phyloP scores from a whole-genome alignment of 768 basidiomycete species.

The Leucogyrophana mollusca region DNA sequence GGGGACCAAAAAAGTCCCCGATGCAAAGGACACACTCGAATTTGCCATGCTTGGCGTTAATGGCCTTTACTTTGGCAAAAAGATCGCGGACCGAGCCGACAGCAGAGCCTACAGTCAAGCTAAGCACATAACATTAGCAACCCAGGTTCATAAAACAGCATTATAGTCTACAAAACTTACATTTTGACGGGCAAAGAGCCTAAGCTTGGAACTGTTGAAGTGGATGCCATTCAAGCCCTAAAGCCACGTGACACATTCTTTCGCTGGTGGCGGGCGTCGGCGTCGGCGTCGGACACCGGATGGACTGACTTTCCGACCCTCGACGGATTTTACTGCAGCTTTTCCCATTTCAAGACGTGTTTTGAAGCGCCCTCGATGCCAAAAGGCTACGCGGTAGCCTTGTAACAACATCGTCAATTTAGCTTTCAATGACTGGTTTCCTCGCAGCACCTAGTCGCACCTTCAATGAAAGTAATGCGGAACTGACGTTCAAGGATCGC shows the following conservation, averaged over 20 bases:
- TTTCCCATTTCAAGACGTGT: too few species aligned
- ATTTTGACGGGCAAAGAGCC: constrained; percentile 25
- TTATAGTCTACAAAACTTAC: constrained; percentile 15
- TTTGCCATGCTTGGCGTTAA: constrained; percentile 90
- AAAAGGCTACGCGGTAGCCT: too few species aligned
- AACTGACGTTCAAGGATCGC: too few species aligned
- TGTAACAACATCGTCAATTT: too few species aligned
- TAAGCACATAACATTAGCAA: constrained; percentile 16
- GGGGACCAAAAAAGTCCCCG: constrained; percentile 83
- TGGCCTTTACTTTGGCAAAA: constrained; percentile 76
- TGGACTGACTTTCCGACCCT: too few species aligned
- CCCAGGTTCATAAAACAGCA: constrained; percentile 10
- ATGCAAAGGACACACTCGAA: constrained; percentile 81
- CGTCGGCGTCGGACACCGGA: too few species aligned
- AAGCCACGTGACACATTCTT: constrained; percentile 5
- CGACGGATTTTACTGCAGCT: too few species aligned
- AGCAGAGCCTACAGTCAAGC: constrained; percentile 80
- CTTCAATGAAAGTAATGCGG: too few species aligned
- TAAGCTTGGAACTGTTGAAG: constrained; percentile 7
- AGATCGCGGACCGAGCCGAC: constrained; percentile 72
- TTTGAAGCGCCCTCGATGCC: too few species aligned
- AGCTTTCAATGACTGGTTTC: too few species aligned
- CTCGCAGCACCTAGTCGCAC: too few species aligned
- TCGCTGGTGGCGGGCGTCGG: too few species aligned
- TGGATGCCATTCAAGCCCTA: constrained; percentile 21